Evolutionary conservation across 2,329 filamentous ascomycete genomes (phyloP).

Genomic region (Leptographium radiaticola): DNA sequence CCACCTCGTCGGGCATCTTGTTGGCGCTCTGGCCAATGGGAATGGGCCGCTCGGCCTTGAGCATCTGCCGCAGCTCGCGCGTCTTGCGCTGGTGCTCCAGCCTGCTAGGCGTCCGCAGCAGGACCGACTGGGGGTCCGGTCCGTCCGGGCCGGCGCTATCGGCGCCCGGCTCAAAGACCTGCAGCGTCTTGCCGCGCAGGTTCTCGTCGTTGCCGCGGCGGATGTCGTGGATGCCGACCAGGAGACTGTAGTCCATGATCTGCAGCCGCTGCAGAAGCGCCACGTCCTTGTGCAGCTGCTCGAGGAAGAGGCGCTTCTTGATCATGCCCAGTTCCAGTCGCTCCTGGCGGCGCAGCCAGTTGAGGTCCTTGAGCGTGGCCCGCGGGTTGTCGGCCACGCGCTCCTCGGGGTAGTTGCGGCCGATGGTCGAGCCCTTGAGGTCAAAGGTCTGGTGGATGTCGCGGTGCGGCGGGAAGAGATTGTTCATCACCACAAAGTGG

Average conservation of each 20-base stretch:
- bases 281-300: conserved; percentile 82
- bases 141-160: conserved; percentile 43
- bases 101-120: conserved; percentile 86
- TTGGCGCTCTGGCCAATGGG: conserved; percentile 73
- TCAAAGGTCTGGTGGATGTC: conserved; percentile 98
- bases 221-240: conserved; percentile 88
- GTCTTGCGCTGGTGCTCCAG: conserved; percentile 85
- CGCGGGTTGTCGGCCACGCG: conserved; percentile 78
- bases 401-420: conserved; percentile 81
- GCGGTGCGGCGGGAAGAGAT: conserved; percentile 90
- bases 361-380: conserved; percentile 90
- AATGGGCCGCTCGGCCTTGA: conserved; percentile 86
- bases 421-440: conserved; percentile 89
- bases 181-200: conserved; percentile 72
- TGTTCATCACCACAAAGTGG: conserved; percentile 99
- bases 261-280: conserved; percentile 72
- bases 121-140: conserved; percentile 39
- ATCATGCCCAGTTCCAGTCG: conserved; percentile 78
- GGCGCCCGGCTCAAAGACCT: conserved; percentile 86
- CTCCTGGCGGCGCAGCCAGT: conserved; percentile 80
- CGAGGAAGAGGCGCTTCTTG: conserved; percentile 78
- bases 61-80: conserved; percentile 78
- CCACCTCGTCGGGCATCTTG: conserved; percentile 82
- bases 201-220: conserved; percentile 91
- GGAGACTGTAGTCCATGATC: conserved; percentile 97